A percentile compares a stretch with the other conserved stretches of the same genome.
These are phyloP conservation scores for Solanum gracilifrons DNA, from an alignment of 257 asterid genomes.

Conservation along the genomic window DNA sequence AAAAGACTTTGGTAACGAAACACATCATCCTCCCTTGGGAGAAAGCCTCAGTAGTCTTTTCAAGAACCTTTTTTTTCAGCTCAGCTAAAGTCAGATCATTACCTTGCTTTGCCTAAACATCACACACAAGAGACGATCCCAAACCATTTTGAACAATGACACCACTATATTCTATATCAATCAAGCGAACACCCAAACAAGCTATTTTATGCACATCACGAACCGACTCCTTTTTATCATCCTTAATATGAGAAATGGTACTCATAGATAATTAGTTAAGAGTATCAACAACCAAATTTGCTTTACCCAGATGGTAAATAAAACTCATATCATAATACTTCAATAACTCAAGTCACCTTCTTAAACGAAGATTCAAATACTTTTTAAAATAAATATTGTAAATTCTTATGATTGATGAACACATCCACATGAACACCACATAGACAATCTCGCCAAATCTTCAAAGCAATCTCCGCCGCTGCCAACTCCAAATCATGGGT, in stretches of 20 bases:
- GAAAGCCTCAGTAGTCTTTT: background rate
- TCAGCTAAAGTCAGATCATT: background rate
- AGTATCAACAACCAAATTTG: background rate
- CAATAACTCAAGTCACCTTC: too few species aligned
- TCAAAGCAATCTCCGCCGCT: background rate
- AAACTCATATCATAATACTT: too few species aligned
- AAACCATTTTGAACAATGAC: background rate
- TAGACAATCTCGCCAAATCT: background rate
- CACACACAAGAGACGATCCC: background rate
- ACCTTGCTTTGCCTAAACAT: background rate
- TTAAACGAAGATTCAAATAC: too few species aligned
- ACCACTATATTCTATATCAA: background rate
- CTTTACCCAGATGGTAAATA: too few species aligned
- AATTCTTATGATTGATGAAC: background rate
- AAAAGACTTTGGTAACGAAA: background rate
- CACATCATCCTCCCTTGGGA: background rate
- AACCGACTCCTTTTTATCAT: background rate
- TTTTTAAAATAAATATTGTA: background rate
- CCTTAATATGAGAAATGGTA: background rate
- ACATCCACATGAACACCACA: background rate
- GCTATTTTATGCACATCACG: background rate
- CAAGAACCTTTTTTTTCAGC: background rate
- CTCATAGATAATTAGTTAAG: background rate
- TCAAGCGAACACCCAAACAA: background rate
- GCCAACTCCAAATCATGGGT: background rate